Conservation (phyloP, 164 flowering plant genomes). For the Umbellularia californica region DNA sequence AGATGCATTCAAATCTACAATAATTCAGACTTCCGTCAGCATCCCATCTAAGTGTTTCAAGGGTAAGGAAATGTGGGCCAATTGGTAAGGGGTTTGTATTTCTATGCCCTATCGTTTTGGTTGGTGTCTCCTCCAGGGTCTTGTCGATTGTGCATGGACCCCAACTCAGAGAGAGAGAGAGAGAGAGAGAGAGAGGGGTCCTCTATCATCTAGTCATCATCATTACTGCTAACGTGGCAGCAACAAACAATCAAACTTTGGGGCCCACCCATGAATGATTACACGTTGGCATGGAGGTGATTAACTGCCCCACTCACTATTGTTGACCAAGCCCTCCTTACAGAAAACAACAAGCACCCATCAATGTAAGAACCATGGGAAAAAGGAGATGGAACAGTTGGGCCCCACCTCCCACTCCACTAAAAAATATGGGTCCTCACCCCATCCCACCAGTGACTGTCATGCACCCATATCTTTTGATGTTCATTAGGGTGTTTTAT, state of each 20-base stretch:
- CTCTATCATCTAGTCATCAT: background rate
- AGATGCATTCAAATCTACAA: too few species aligned
- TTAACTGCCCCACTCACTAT: background rate
- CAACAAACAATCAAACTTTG: background rate
- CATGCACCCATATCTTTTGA: background rate
- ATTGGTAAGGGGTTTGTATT: too few species aligned
- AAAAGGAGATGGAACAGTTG: background rate
- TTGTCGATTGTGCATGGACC: background rate
- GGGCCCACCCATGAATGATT: background rate
- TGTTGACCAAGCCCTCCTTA: background rate
- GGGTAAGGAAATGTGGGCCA: too few species aligned
- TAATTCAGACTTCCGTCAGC: too few species aligned
- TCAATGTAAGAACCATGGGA: background rate
- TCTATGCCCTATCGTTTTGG: background rate
- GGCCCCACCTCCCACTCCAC: background rate
- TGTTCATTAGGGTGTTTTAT: too few species aligned
- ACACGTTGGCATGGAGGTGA: background rate
- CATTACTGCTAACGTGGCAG: background rate
- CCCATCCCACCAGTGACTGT: background rate
- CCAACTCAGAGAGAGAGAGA: too few species aligned
- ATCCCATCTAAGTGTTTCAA: too few species aligned
- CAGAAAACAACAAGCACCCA: background rate
- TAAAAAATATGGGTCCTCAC: background rate
- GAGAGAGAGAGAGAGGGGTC: background rate
- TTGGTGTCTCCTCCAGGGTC: background rate